These are phyloP conservation scores for Chytridiales sp. DNA, from an alignment of 371 early-diverging fungal genomes.

Conservation along the genomic window DNA sequence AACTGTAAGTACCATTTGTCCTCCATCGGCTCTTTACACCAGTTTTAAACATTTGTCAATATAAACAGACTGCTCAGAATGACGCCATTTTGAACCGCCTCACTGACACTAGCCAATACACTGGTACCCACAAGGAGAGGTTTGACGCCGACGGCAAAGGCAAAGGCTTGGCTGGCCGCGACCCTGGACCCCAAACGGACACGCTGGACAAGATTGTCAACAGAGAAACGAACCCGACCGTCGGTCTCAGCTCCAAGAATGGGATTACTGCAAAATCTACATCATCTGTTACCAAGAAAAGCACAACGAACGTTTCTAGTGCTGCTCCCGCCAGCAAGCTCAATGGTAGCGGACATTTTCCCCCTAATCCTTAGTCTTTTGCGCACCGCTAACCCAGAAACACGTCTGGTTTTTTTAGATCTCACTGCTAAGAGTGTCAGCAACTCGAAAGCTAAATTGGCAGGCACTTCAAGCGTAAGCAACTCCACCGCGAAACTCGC, in stretches of 20 bases:
- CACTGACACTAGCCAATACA: slow-evolving; percentile 43
- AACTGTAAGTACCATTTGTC: slow-evolving; percentile 16
- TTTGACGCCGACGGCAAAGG: slow-evolving; percentile 47
- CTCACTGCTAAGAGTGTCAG: no score
- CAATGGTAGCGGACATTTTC: no score
- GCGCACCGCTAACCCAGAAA: no score
- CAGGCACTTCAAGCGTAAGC: no score
- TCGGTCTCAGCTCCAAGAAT: slow-evolving; percentile 14
- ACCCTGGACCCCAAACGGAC: slow-evolving; percentile 23
- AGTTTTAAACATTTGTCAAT: slow-evolving; percentile 7
- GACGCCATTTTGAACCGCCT: slow-evolving; percentile 32
- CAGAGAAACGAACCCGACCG: slow-evolving; percentile 18
- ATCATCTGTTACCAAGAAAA: no score
- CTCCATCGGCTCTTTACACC: not conserved
- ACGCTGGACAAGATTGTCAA: slow-evolving; percentile 27
- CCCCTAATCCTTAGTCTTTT: no score
- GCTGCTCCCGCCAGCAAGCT: no score
- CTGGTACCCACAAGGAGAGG: slow-evolving; percentile 49
- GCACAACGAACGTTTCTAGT: no score
- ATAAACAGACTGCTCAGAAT: slow-evolving; percentile 13
- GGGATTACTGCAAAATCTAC: no score
- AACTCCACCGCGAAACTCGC: no score
- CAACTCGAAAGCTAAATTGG: no score
- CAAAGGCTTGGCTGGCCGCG: slow-evolving; percentile 36
- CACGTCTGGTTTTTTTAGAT: no score